phyloP scores from a whole-genome alignment of 768 basidiomycete genomes.

The Suillus discolor region DNA sequence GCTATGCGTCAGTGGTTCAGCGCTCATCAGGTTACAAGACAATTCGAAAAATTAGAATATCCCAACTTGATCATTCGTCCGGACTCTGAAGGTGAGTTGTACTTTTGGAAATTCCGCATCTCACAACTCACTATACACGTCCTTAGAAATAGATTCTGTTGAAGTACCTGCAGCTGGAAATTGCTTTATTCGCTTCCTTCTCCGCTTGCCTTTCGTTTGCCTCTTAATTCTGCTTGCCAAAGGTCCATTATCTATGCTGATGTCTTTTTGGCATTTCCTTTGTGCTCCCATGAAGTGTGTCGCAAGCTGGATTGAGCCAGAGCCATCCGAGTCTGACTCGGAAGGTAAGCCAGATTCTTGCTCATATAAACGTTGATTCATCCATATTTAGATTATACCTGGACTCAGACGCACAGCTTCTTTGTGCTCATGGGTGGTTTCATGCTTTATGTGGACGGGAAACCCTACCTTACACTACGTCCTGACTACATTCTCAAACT shows the following conservation, averaged over 20 bases:
- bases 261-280: neutral
- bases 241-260: neutral
- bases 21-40: constrained; percentile 4
- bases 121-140: neutral
- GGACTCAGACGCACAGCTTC: neutral
- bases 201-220: too few relatives aligned
- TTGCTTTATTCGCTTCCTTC: neutral
- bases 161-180: neutral
- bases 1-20: constrained; percentile 23
- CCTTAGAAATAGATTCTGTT: neutral
- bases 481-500: neutral
- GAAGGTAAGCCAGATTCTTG: neutral
- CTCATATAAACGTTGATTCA: neutral
- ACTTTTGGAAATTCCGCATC: neutral
- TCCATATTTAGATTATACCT: neutral
- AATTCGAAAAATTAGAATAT: neutral
- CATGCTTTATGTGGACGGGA: neutral
- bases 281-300: neutral
- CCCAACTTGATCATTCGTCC: neutral
- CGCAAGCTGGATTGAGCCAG: neutral
- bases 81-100: neutral
- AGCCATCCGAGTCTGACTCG: neutral
- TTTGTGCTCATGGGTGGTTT: neutral
- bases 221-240: neutral
- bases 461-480: neutral